These are phyloP conservation scores for Candida orba DNA, from an alignment of 805 yeast species.

Conservation along the genomic window DNA sequence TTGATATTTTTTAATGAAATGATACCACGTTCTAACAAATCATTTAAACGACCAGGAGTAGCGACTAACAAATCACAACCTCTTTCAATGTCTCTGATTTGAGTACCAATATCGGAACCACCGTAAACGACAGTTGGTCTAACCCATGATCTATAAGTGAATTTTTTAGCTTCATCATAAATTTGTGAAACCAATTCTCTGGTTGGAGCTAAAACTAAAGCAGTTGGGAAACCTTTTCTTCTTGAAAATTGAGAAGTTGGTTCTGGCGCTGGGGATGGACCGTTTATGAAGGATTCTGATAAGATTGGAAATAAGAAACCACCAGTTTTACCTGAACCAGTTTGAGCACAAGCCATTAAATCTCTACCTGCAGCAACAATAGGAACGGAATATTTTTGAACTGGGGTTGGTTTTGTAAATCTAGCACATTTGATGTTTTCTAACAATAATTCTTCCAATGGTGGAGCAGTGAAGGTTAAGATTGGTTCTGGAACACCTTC, in stretches of 20 bases:
- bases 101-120: conserved; percentile 91
- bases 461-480: conserved; percentile 81
- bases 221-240: conserved; percentile 88
- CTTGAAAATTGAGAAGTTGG: conserved; percentile 43
- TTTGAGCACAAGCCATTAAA: conserved; percentile 96
- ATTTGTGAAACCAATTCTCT: conserved; percentile 98
- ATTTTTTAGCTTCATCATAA: conserved; percentile 91
- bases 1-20: conserved; percentile 85
- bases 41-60: conserved; percentile 98
- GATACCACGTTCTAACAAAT: conserved; percentile 89
- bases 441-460: conserved; percentile 77
- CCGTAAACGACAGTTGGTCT: conserved; percentile 95
- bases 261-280: conserved; percentile 63
- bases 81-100: conserved; percentile 78
- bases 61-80: conserved; percentile 97
- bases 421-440: conserved; percentile 84
- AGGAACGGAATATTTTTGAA: conserved; percentile 89
- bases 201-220: conserved; percentile 95
- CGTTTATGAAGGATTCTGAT: conserved; percentile 80
- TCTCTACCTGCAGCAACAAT: conserved; percentile 85
- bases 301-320: conserved; percentile 98
- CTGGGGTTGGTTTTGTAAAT: conserved; percentile 95
- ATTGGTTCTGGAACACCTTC: conserved; percentile 92
- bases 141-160: conserved; percentile 97
- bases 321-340: conserved; percentile 99